These are phyloP conservation scores for Metschnikowia rubicola DNA, from an alignment of 805 yeast species.

Conservation along the genomic window DNA sequence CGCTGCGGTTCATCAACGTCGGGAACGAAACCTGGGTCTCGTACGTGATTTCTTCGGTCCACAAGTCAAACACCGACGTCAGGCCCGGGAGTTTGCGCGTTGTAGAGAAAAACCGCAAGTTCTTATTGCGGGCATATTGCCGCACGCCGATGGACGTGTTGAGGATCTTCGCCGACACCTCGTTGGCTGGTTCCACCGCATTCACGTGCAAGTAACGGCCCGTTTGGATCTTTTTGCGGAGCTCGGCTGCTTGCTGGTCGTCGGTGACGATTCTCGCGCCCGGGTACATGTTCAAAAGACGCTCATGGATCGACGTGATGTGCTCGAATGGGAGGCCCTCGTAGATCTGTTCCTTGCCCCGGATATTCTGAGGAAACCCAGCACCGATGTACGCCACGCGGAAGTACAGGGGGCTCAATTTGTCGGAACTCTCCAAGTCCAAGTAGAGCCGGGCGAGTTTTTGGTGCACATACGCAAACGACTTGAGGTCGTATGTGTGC, in stretches of 20 bases:
- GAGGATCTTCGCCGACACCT: slow-evolving; percentile 43
- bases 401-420: slow-evolving; percentile 74
- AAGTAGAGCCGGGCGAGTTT: slow-evolving; percentile 66
- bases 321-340: slow-evolving; percentile 89
- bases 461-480: slow-evolving; percentile 67
- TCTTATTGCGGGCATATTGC: slow-evolving; percentile 71
- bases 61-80: slow-evolving; percentile 65
- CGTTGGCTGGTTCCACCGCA: slow-evolving; percentile 67
- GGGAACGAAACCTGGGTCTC: slow-evolving; percentile 79
- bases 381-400: slow-evolving; percentile 76
- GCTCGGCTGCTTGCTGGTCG: slow-evolving; percentile 53
- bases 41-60: slow-evolving; percentile 86
- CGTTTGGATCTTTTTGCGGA: slow-evolving; percentile 50
- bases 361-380: slow-evolving; percentile 75
- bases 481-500: slow-evolving; percentile 69
- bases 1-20: slow-evolving; percentile 81
- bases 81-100: slow-evolving; percentile 73
- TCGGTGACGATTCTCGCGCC: slow-evolving; percentile 70
- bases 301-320: slow-evolving; percentile 74
- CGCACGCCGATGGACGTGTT: slow-evolving; percentile 59
- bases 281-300: slow-evolving; percentile 71
- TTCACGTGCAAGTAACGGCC: slow-evolving; percentile 74
- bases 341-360: slow-evolving; percentile 75
- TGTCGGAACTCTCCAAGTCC: slow-evolving; percentile 63
- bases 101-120: slow-evolving; percentile 65